These are phyloP conservation scores for Leishmania amazonensis DNA, from an alignment of 208 protist genomes.

Conservation along the genomic window DNA sequence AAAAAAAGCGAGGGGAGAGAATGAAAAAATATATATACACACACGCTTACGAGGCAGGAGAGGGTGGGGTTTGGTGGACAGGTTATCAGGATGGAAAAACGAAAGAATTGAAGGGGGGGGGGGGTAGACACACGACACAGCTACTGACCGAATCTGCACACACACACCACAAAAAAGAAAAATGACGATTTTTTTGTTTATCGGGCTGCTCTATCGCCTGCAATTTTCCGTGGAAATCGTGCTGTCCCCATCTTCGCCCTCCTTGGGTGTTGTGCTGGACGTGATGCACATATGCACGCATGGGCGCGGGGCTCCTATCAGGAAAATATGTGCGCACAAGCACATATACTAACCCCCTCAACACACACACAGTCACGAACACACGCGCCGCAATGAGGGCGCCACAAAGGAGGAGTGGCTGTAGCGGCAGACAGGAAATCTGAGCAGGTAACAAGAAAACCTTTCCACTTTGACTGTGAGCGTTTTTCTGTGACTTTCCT, in stretches of 20 bases:
- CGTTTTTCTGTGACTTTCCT: neutral
- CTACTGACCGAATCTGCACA: too few species aligned
- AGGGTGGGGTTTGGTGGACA: neutral
- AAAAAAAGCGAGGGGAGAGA: slow-evolving; percentile 5
- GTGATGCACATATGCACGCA: too few species aligned
- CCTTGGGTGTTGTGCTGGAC: too few species aligned
- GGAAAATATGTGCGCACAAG: neutral
- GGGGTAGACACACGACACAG: neutral
- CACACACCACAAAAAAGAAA: too few species aligned
- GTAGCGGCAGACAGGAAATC: neutral
- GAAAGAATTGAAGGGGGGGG: neutral
- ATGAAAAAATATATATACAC: neutral
- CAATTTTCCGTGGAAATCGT: too few species aligned
- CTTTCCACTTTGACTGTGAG: too few species aligned
- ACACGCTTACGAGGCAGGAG: neutral
- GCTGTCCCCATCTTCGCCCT: too few species aligned
- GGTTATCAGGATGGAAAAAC: neutral
- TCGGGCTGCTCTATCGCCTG: too few species aligned
- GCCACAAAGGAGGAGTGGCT: neutral
- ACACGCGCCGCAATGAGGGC: neutral
- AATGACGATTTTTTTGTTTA: too few species aligned
- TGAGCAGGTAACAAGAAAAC: neutral
- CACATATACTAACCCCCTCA: neutral
- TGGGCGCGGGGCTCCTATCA: neutral
- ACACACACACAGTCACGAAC: neutral